A percentile compares a stretch with the other conserved stretches of the same genome.
Conservation (phyloP, 148 eudicot genomes). For the Spergularia marina region DNA sequence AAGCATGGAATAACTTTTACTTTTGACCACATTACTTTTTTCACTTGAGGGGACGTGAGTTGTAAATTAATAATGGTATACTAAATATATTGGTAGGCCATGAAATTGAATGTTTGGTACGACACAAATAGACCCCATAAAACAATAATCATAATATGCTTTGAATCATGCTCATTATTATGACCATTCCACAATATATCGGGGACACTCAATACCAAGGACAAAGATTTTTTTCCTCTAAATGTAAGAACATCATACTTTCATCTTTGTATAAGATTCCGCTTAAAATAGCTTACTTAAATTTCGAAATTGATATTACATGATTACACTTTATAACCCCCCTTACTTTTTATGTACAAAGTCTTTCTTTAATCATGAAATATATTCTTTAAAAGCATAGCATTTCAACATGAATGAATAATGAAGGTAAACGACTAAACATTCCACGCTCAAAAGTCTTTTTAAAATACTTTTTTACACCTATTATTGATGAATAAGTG, state of each 20-base stretch:
- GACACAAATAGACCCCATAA: constrained; percentile 26
- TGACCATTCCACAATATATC: neutral
- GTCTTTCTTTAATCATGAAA: too few relatives aligned
- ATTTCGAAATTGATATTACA: too few relatives aligned
- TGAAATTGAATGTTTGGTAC: constrained; percentile 7
- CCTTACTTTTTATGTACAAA: too few relatives aligned
- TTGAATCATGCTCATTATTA: constrained; percentile 3
- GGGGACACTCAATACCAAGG: neutral
- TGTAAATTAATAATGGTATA: constrained; percentile 18
- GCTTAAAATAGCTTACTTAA: too few relatives aligned
- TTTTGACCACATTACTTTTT: constrained; percentile 20
- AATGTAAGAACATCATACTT: neutral
- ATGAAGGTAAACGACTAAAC: too few relatives aligned
- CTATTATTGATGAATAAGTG: too few relatives aligned
- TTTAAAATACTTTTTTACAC: too few relatives aligned
- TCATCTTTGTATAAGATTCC: too few relatives aligned
- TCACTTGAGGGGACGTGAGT: constrained; percentile 6
- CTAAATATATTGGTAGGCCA: constrained; percentile 17
- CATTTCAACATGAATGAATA: too few relatives aligned
- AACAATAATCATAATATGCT: constrained; percentile 27
- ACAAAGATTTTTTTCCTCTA: neutral
- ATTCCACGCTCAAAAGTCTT: too few relatives aligned
- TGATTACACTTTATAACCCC: too few relatives aligned
- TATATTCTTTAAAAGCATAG: too few relatives aligned
- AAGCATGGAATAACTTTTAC: neutral